Evolutionary conservation across 2,329 filamentous ascomycete genomes (phyloP).

Genomic region (Colletotrichum shisoi): DNA sequence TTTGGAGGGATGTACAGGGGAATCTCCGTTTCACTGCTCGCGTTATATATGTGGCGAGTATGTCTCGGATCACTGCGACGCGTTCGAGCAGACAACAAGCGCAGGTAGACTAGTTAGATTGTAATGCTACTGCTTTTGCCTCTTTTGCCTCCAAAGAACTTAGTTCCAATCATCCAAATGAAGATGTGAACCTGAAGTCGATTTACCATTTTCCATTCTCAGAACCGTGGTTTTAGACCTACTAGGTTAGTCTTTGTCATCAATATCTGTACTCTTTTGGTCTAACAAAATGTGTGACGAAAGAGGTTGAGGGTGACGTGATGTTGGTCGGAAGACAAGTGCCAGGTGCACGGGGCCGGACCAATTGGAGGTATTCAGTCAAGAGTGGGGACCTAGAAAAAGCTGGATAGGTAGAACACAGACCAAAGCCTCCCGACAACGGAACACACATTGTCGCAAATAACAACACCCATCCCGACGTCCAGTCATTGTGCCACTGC

Average conservation of each 20-base stretch:
- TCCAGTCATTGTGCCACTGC: background rate
- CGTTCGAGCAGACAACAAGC: background rate
- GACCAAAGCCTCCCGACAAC: background rate
- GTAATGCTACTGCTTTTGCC: background rate
- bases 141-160: too few species aligned
- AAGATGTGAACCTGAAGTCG: background rate
- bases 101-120: background rate
- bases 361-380: slow-evolving; percentile 5
- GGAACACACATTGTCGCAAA: background rate
- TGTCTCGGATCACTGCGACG: too few species aligned
- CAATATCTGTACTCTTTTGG: background rate
- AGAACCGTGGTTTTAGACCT: too few species aligned
- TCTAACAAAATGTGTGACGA: background rate
- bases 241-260: background rate
- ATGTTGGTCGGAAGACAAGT: background rate
- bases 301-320: background rate
- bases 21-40: background rate
- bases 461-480: background rate
- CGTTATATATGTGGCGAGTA: background rate
- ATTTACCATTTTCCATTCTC: too few species aligned
- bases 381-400: slow-evolving; percentile 20
- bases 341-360: too few species aligned
- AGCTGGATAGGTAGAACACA: slow-evolving; percentile 10
- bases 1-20: too few species aligned
- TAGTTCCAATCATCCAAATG: background rate